Evolutionary conservation across 805 yeast species (phyloP).

Genomic region (Cyberlindnera mrakii): DNA sequence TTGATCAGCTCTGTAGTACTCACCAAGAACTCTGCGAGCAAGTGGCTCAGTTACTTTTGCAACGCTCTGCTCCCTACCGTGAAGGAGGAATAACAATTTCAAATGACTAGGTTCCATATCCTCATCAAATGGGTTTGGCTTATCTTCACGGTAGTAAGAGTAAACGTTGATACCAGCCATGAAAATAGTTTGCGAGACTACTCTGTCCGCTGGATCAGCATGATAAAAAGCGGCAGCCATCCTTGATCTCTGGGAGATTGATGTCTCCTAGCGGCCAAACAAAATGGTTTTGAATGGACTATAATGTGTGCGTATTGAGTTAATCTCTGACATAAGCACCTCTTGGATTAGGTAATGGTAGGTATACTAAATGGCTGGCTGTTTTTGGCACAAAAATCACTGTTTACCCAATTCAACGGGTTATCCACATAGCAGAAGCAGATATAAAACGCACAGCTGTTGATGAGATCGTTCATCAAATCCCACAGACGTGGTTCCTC

Average conservation of each 20-base stretch:
- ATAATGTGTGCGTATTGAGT: too few species aligned
- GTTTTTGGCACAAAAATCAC: too few species aligned
- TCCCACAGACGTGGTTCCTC: slow-evolving; percentile 32
- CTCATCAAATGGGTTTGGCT: slow-evolving; percentile 2
- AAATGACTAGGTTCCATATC: not conserved
- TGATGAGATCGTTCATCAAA: slow-evolving; percentile 33
- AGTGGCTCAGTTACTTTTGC: not conserved
- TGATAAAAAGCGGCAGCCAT: too few species aligned
- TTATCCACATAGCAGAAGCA: not conserved
- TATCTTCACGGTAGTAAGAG: slow-evolving; percentile 2
- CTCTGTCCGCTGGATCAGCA: not conserved
- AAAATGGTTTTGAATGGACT: too few species aligned
- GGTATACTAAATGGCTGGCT: too few species aligned
- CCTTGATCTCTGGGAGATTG: too few species aligned
- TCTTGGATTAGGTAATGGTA: too few species aligned
- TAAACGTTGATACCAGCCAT: slow-evolving; percentile 9
- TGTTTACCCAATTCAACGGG: too few species aligned
- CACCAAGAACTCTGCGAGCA: slow-evolving; percentile 3
- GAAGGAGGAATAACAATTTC: slow-evolving; percentile 4
- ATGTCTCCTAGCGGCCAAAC: too few species aligned
- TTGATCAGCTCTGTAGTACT: slow-evolving; percentile 1
- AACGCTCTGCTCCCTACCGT: slow-evolving; percentile 4
- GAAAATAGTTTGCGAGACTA: not conserved
- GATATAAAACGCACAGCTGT: slow-evolving; percentile 4
- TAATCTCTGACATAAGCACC: too few species aligned